Conservation (phyloP, 495 filamentous ascomycete species). For the Xylaria intraflava region DNA sequence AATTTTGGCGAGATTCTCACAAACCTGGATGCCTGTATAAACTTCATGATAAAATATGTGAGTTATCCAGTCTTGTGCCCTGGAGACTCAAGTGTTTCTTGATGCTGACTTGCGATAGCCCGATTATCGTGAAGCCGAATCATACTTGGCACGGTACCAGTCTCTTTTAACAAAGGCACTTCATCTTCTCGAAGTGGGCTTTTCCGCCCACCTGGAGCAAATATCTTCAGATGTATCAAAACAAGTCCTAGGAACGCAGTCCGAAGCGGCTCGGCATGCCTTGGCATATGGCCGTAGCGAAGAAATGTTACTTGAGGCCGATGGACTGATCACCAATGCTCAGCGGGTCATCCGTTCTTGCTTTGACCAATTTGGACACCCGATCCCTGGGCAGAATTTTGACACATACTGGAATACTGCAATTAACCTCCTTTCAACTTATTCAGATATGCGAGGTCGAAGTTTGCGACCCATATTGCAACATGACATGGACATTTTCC, state of each 20-base stretch:
- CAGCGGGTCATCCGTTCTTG: slow-evolving; percentile 44
- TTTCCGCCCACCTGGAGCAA: slow-evolving; percentile 39
- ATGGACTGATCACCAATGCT: slow-evolving; percentile 40
- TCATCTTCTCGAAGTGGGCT: slow-evolving; percentile 47
- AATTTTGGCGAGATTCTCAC: slow-evolving; percentile 79
- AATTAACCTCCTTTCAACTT: slow-evolving; percentile 39
- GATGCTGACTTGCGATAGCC: slow-evolving; percentile 45
- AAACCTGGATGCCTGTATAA: slow-evolving; percentile 80
- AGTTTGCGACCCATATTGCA: slow-evolving; percentile 49
- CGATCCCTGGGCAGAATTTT: slow-evolving; percentile 44
- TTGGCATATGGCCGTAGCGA: slow-evolving; percentile 47
- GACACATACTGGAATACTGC: slow-evolving; percentile 59
- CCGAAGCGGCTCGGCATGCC: slow-evolving; percentile 44
- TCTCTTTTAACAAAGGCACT: slow-evolving; percentile 61
- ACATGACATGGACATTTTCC: slow-evolving; percentile 47
- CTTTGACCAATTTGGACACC: slow-evolving; percentile 57
- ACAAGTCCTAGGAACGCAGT: slow-evolving; percentile 41
- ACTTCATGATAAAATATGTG: slow-evolving; percentile 80
- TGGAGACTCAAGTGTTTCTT: neutral
- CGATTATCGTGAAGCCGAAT: slow-evolving; percentile 75
- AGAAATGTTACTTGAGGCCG: slow-evolving; percentile 40
- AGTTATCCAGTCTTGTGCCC: slow-evolving; percentile 22
- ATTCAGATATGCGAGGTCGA: slow-evolving; percentile 38
- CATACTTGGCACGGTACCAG: slow-evolving; percentile 84
- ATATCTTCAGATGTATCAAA: slow-evolving; percentile 39